Evolutionary conservation across 2,329 filamentous ascomycete genomes (phyloP).

Genomic region (Penicillium sclerotigenum): DNA sequence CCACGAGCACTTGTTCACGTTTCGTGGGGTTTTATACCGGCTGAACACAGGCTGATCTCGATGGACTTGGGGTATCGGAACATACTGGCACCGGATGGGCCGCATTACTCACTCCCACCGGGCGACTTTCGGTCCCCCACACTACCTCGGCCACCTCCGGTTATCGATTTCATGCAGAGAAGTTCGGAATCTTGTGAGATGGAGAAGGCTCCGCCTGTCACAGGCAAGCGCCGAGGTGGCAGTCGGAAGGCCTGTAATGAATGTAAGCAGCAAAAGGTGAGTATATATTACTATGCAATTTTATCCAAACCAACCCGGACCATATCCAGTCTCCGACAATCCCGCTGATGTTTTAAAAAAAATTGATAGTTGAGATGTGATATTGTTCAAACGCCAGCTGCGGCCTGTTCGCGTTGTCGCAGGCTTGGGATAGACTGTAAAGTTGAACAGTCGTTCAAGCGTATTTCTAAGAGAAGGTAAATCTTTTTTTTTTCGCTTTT

Average conservation of each 20-base stretch:
- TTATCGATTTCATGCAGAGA: conserved; percentile 31
- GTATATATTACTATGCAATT: conserved; percentile 12
- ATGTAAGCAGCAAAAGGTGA: conserved; percentile 66
- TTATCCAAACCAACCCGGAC: neutral
- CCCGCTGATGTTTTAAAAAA: conserved; percentile 15
- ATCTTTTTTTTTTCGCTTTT: neutral
- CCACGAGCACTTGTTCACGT: conserved; percentile 23
- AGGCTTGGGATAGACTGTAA: conserved; percentile 62
- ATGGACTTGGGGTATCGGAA: conserved; percentile 39
- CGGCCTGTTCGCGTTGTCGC: conserved; percentile 58
- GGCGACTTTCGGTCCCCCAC: conserved; percentile 39
- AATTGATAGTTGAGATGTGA: conserved; percentile 59
- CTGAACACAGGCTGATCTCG: conserved; percentile 27
- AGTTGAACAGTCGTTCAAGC: conserved; percentile 65
- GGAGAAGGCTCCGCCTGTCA: conserved; percentile 45
- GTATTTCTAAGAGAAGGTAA: conserved; percentile 58
- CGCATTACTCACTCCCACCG: conserved; percentile 29
- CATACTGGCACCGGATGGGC: conserved; percentile 35
- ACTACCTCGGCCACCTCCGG: conserved; percentile 31
- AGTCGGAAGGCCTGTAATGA: conserved; percentile 60
- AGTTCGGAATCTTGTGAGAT: conserved; percentile 37
- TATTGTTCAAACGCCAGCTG: conserved; percentile 62
- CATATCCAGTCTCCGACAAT: neutral
- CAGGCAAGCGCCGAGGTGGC: conserved; percentile 46
- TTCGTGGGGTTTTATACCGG: conserved; percentile 31